Conservation (phyloP, 768 basidiomycete genomes). For the Mycena crocata region DNA sequence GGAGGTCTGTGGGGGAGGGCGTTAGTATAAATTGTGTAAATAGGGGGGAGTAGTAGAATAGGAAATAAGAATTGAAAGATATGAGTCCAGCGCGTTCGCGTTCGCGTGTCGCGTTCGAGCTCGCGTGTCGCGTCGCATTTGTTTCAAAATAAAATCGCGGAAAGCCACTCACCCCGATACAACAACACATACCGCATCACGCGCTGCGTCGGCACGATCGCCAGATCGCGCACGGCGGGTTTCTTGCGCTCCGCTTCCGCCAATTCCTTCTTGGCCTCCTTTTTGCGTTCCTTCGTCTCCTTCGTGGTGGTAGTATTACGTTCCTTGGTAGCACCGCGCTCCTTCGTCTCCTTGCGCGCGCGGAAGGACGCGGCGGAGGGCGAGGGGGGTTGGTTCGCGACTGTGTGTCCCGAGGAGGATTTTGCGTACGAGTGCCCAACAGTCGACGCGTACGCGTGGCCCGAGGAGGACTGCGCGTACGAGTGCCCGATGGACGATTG, state of each 20-base stretch:
- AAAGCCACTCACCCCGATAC: constrained; percentile 60
- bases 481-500: too few relatives aligned
- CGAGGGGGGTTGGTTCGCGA: not conserved
- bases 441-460: too few relatives aligned
- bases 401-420: not conserved
- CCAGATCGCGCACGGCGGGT: constrained; percentile 65
- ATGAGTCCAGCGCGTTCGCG: too few relatives aligned
- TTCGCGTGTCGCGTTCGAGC: too few relatives aligned
- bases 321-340: too few relatives aligned
- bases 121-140: not conserved
- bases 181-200: constrained; percentile 76
- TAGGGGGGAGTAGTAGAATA: too few relatives aligned
- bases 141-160: not conserved
- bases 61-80: too few relatives aligned
- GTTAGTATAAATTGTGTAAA: too few relatives aligned
- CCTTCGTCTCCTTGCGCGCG: not conserved
- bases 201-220: constrained; percentile 74
- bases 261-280: too few relatives aligned
- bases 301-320: too few relatives aligned
- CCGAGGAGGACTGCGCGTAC: too few relatives aligned
- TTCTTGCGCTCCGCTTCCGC: constrained; percentile 19
- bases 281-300: too few relatives aligned
- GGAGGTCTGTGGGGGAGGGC: constrained; percentile 59
- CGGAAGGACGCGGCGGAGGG: not conserved
- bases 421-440: not conserved